A percentile compares a stretch with the other conserved stretches of the same genome.
These are phyloP conservation scores for Penicillium dipodomyicola DNA, from an alignment of 495 filamentous ascomycete genomes.

Conservation along the genomic window DNA sequence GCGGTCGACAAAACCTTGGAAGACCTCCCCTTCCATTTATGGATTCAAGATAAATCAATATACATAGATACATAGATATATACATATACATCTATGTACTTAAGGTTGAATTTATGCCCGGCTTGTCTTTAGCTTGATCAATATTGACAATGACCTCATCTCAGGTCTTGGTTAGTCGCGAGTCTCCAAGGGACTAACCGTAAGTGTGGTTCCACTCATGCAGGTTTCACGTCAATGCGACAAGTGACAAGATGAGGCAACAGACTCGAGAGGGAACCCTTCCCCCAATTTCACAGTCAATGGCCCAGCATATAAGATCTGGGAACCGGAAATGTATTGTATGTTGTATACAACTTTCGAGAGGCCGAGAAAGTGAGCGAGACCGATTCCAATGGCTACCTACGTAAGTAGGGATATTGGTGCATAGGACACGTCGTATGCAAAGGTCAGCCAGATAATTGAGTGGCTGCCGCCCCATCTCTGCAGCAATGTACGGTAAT, in stretches of 20 bases:
- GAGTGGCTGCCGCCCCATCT: neutral
- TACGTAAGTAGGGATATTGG: neutral
- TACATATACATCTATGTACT: neutral
- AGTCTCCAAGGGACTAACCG: neutral
- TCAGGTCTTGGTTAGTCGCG: conserved; percentile 3
- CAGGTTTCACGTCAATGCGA: conserved; percentile 15
- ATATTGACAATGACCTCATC: conserved; percentile 1
- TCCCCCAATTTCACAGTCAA: neutral
- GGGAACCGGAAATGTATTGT: neutral
- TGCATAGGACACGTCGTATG: neutral
- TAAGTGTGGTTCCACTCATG: conserved; percentile 9
- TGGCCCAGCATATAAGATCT: neutral
- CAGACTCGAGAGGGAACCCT: neutral
- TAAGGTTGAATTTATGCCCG: neutral
- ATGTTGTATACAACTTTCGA: neutral
- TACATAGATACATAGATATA: no score
- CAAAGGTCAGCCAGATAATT: neutral
- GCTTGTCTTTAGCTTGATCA: neutral
- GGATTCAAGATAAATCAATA: no score
- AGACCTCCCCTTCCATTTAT: no score
- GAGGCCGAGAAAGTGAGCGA: neutral
- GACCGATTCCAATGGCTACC: neutral
- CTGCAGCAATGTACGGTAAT: neutral
- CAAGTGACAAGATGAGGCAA: neutral
- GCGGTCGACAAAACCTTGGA: neutral